A percentile compares a stretch with the other conserved stretches of the same genome.
phyloP scores from a whole-genome alignment of 352 stramenopile genomes.

The Discostella stelligera region DNA sequence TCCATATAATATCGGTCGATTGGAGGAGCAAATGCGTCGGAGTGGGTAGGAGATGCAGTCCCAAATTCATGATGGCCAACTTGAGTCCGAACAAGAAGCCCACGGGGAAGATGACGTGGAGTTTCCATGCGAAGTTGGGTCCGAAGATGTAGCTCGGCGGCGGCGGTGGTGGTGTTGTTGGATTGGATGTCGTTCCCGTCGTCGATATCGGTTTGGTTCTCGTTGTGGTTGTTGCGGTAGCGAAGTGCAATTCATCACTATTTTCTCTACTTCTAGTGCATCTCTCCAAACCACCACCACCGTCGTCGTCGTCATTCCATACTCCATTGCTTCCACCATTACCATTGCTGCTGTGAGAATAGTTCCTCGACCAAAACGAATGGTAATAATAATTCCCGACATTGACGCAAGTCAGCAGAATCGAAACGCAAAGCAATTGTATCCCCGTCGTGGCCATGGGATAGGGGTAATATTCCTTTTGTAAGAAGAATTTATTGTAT shows the following conservation, averaged over 20 bases:
- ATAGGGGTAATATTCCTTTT: not conserved
- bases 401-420: not conserved
- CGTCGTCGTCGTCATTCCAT: too few relatives aligned
- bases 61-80: not conserved
- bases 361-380: not conserved
- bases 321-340: not conserved
- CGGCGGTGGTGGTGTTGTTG: not conserved
- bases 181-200: not conserved
- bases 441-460: not conserved
- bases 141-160: not conserved
- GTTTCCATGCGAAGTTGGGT: not conserved
- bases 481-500: not conserved
- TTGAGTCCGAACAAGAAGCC: not conserved
- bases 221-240: not conserved
- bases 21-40: not conserved
- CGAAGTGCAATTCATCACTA: not conserved
- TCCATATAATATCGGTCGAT: not conserved
- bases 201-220: not conserved
- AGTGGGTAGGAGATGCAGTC: not conserved
- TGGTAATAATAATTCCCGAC: not conserved
- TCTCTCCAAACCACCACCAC: not conserved
- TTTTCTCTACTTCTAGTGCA: not conserved
- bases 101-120: not conserved
- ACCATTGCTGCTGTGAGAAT: not conserved
- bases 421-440: not conserved